Base-by-base conservation (phyloP, 2,329 filamentous ascomycete genomes). In the Albophoma yamanashiensis region DNA sequence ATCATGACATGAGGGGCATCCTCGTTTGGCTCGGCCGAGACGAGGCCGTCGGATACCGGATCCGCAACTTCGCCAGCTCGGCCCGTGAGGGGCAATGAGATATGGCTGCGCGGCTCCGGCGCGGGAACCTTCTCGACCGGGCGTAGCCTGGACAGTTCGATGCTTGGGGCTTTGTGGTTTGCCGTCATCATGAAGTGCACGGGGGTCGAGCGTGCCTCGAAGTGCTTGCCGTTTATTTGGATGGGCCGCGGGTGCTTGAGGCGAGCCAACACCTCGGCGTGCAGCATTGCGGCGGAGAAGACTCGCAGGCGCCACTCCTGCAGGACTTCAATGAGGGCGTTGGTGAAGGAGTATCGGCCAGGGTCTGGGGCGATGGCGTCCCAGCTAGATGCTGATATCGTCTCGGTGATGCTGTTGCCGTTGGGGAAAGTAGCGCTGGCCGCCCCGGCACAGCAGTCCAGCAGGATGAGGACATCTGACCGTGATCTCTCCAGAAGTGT, bases 141-240 rank as follows among this genome's bases (percentile, higher is more conserved):
- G 1, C 64, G 60, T 47, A 68, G 68, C 31, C 76, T 74, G 7
- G 77, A 77, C 42, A 85, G 69, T 66, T 85, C 82, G 52, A 85
- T 85, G 60, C 82, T 84, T 0, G 81, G 80, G 1, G 80, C 81
- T 61, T 76, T 81, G 66, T 84, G 82, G 61, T 85, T 83, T 22
- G 80, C 76, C 2, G 82, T 85, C 81, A 84, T 84, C 80, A 85
- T 85, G 65, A 84, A 84, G 64, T 85, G 82, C 5, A 85, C 81
- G 0, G 82, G 82, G 0, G 82, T 85, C 2, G 82, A 82, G 45
- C 82, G 77, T 42, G 80, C 79, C 65, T 85, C 82, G 55, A 83
- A 82, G 22, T 79, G 76, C 68, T 79, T 82, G 58, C 82, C 82
- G 63, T 85, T 83, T 64, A 82, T 78, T 60, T 79, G 76, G 63